A percentile compares a stretch with the other conserved stretches of the same genome.
These are phyloP conservation scores for Salix koriyanagi DNA, from an alignment of 345 rosid genomes.

Conservation along the genomic window DNA sequence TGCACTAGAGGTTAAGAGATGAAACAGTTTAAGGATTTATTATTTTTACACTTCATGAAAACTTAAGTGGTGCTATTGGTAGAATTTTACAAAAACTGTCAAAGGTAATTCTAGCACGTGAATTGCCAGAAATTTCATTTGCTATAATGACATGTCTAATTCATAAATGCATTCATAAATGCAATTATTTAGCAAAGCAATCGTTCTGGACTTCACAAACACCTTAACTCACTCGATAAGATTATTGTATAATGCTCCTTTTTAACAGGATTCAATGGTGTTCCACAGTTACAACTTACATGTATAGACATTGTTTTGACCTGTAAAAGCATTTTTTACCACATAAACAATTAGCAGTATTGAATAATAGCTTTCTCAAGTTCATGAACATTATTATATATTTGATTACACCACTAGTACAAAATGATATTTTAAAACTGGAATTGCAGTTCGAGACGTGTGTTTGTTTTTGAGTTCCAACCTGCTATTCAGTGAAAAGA, in stretches of 20 bases:
- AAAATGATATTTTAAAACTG: not conserved
- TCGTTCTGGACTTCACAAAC: not conserved
- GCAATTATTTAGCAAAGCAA: not conserved
- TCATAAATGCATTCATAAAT: not conserved
- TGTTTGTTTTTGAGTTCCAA: too few species aligned
- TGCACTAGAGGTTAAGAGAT: not conserved
- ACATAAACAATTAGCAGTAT: not conserved
- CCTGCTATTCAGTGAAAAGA: too few species aligned
- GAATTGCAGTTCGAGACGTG: not conserved
- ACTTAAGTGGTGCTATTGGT: not conserved
- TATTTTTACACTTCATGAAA: not conserved
- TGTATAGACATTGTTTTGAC: not conserved
- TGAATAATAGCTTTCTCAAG: not conserved
- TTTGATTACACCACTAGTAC: not conserved
- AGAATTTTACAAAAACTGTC: not conserved
- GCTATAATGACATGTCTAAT: not conserved
- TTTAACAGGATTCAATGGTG: not conserved
- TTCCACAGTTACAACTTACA: not conserved
- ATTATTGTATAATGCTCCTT: not conserved
- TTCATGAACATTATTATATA: not conserved
- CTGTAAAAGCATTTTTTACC: not conserved
- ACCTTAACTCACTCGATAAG: not conserved
- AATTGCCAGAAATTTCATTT: not conserved
- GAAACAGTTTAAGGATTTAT: not conserved
- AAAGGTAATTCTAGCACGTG: not conserved